Conservation (phyloP, 78 protist species). For the Guillardia theta region DNA sequence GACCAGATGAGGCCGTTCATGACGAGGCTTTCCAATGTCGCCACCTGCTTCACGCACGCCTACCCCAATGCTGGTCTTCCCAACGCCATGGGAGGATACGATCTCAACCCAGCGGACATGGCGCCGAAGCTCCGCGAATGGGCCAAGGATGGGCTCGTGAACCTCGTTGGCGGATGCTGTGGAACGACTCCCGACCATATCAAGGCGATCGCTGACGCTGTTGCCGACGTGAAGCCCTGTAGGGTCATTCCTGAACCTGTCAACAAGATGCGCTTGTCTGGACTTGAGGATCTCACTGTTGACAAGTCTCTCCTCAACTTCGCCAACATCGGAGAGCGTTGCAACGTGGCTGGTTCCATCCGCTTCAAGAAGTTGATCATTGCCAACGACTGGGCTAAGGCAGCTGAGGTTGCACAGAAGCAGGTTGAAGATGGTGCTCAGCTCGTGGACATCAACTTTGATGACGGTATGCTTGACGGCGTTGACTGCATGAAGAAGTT, state of each 20-base stretch:
- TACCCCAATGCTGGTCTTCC: conserved; percentile 97
- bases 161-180: conserved; percentile 97
- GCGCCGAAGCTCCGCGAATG: neutral
- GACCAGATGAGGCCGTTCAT: conserved; percentile 87
- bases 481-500: neutral
- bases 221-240: neutral
- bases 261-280: neutral
- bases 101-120: neutral
- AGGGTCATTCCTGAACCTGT: neutral
- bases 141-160: conserved; percentile 72
- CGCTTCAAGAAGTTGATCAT: conserved; percentile 68
- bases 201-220: conserved; percentile 64
- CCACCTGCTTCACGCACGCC: conserved; percentile 54
- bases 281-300: neutral
- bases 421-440: conserved; percentile 58
- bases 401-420: conserved; percentile 76
- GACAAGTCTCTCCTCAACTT: neutral
- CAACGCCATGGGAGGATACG: conserved; percentile 79
- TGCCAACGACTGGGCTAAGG: conserved; percentile 87
- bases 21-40: conserved; percentile 58
- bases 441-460: neutral
- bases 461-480: conserved; percentile 78
- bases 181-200: conserved; percentile 96
- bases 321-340: conserved; percentile 97
- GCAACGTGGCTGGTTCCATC: conserved; percentile 97